Base-by-base conservation (phyloP, 306 rosid genomes). In the Vigna mungo region DNA sequence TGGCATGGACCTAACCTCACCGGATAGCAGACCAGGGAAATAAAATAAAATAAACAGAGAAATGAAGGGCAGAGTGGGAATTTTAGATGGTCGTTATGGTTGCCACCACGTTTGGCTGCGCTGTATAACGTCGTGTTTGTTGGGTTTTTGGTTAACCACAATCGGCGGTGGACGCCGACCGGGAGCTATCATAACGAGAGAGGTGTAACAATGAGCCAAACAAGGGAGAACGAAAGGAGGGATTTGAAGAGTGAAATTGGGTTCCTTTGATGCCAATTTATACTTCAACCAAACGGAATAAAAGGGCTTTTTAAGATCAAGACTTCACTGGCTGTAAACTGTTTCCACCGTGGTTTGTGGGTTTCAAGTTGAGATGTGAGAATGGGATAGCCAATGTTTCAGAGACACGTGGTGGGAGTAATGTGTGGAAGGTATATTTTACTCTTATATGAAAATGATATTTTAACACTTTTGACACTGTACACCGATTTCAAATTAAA, bases 161-260 rank as follows among this genome's bases (percentile, higher is more conserved):
- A 75, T 37, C 67, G 85, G 94, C 98, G 85, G 72, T 69, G 78
- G 9, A 69, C 86, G 78, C 78, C 69, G 64, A 51, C 58, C 81
- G 75, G 74, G 23, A 62, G 75, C 88, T 67, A 71, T 55, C 89
- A 89, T 89, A 85, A 86, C 91, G 85, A 46, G 78, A 55, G 23
- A 46, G 83, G 76, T 20, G 21, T 3, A 71, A 72, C 17, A 78
- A 68, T 52, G 67, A 44, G 15, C 48, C 55, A 21, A 7, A 30
- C 11, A 23, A 32, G 16, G 21, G 30, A 11, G 73, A 30, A 6
- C 16, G 12, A 62, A 37, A 17, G 16, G n/a, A 36, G 23, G 37
- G 62, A 1, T 47, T 16, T 48, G 60, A 30, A 34, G 61, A 32
- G 9, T 0, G 41, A 59, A 3, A 36, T 7, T 39, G 44, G 5